A percentile compares a stretch with the other conserved stretches of the same genome.
Evolutionary conservation across 148 eudicot species (phyloP).

Genomic region (Camellia granthamiana): DNA sequence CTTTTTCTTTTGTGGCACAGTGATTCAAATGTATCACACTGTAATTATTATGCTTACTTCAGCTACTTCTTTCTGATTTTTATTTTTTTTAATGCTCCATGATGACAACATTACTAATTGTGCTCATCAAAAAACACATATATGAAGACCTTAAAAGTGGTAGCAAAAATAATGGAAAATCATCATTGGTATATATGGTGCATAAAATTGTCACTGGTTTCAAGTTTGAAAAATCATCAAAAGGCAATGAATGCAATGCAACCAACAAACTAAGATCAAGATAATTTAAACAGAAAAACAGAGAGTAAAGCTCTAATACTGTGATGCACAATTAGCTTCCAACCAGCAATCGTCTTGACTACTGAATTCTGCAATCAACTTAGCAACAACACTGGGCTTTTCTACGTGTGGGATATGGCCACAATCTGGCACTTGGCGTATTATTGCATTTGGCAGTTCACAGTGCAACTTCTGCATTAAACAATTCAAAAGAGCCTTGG

Average conservation of each 20-base stretch:
- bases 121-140: no score
- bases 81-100: no score
- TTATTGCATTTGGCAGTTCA: constrained; percentile 61
- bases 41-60: no score
- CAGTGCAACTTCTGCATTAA: constrained; percentile 66
- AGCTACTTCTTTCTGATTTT: no score
- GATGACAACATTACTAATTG: no score
- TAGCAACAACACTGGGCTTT: constrained; percentile 57
- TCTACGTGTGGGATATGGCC: constrained; percentile 94
- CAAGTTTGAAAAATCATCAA: not conserved
- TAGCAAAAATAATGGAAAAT: no score
- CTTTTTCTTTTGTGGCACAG: no score
- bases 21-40: no score
- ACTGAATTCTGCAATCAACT: constrained; percentile 50
- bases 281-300: not conserved
- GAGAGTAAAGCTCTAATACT: not conserved
- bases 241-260: not conserved
- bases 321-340: not conserved
- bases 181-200: not conserved
- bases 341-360: constrained; percentile 24
- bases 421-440: constrained; percentile 76
- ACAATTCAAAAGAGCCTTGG: not conserved
- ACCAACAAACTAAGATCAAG: not conserved
- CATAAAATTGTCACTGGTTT: not conserved
- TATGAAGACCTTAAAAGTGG: no score